Evolutionary conservation across 257 asterid genomes (phyloP).

Genomic region (Thymus mandschuricus): DNA sequence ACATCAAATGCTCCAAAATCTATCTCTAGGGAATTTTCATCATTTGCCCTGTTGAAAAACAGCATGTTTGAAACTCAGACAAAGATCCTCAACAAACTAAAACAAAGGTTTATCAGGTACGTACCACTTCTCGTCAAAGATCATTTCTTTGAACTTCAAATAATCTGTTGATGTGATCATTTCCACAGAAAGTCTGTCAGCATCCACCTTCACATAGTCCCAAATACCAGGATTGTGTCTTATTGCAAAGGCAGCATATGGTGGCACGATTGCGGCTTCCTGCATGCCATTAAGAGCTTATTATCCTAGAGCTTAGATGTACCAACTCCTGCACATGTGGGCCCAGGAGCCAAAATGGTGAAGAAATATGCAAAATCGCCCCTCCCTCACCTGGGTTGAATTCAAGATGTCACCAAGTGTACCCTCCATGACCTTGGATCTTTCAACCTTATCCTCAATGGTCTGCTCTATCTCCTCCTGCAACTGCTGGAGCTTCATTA

Average conservation of each 20-base stretch:
- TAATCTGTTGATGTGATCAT: conserved; percentile 59
- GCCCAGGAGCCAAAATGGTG: background rate
- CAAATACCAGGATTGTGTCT: conserved; percentile 73
- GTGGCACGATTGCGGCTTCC: conserved; percentile 86
- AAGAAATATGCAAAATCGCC: background rate
- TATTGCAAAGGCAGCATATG: conserved; percentile 71
- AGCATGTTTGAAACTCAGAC: background rate
- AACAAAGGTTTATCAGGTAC: conserved; percentile 11
- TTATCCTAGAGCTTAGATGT: background rate
- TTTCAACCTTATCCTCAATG: conserved; percentile 69
- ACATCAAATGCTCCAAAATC: conserved; percentile 72
- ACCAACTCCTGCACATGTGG: background rate
- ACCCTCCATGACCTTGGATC: conserved; percentile 65
- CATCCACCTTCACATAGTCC: conserved; percentile 73
- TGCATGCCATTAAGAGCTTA: conserved; percentile 39
- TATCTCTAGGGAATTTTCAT: conserved; percentile 73
- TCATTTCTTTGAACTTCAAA: conserved; percentile 68
- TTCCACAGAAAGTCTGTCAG: conserved; percentile 53
- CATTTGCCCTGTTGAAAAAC: conserved; percentile 64
- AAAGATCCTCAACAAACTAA: background rate
- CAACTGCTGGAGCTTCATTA: conserved; percentile 66
- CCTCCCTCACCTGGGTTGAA: conserved; percentile 61
- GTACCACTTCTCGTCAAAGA: conserved; percentile 69
- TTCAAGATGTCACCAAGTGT: conserved; percentile 66
- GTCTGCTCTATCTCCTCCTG: conserved; percentile 73